Percentiles rank a stretch among this genome's conserved stretches.
These are phyloP conservation scores for Penicillium sp. DNA, from an alignment of 2,329 filamentous ascomycete species.

Conservation along the genomic window DNA sequence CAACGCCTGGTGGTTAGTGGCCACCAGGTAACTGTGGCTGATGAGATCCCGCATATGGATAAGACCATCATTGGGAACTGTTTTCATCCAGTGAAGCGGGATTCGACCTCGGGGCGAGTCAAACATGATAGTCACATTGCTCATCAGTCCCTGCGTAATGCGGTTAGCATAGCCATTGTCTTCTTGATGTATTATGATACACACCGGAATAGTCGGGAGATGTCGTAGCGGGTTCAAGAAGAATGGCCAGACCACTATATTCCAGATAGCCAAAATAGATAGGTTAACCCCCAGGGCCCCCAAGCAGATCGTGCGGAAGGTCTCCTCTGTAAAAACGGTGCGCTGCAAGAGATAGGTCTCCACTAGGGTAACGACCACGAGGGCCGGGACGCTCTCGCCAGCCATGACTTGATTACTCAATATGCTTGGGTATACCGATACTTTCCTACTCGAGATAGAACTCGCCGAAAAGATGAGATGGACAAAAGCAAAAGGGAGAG, in stretches of 20 bases:
- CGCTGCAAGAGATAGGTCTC: constrained; percentile 34
- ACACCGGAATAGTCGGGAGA: constrained; percentile 45
- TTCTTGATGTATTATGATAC: neutral
- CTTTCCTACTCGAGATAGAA: neutral
- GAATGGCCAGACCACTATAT: constrained; percentile 50
- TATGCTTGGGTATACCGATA: neutral
- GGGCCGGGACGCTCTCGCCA: constrained; percentile 5
- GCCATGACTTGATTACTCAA: neutral
- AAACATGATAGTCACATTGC: constrained; percentile 30
- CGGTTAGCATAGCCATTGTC: neutral
- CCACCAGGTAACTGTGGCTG: constrained; percentile 36
- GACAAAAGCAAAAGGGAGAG: neutral
- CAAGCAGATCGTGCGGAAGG: constrained; percentile 26
- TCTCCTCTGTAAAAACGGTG: constrained; percentile 22
- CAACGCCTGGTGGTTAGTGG: constrained; percentile 42
- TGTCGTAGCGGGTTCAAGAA: constrained; percentile 53
- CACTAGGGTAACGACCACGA: constrained; percentile 24
- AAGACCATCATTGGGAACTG: constrained; percentile 57
- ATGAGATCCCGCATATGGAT: constrained; percentile 54
- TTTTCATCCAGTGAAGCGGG: constrained; percentile 50
- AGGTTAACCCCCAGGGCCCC: constrained; percentile 28
- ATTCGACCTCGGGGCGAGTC: constrained; percentile 34
- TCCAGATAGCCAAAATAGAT: constrained; percentile 34
- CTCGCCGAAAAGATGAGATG: neutral
- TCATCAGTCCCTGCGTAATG: constrained; percentile 24